Conservation (phyloP, 768 basidiomycete genomes). For the Amanita subjunquillea region DNA sequence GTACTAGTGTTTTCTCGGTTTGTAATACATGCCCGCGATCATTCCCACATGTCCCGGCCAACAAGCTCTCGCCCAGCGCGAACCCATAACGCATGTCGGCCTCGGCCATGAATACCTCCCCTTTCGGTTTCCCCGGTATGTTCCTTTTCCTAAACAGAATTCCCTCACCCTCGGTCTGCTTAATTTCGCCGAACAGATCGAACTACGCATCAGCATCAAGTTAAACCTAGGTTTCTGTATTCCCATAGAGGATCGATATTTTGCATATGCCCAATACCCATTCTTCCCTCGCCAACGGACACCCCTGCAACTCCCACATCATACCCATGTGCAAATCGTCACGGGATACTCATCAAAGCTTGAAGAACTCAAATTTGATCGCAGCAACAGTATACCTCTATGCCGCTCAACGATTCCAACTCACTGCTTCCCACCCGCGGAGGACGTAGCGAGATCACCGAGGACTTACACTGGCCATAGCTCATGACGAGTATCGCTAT, state of each 20-base stretch:
- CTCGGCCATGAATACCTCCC: background rate
- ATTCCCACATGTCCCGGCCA: background rate
- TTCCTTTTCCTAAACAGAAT: background rate
- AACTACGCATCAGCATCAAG: background rate
- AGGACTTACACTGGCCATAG: too few relatives aligned
- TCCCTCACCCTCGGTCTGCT: background rate
- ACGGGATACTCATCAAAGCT: too few relatives aligned
- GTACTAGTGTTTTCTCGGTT: background rate
- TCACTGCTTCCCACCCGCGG: too few relatives aligned
- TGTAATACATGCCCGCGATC: background rate
- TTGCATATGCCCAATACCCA: too few relatives aligned
- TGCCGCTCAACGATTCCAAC: too few relatives aligned
- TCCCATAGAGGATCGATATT: background rate
- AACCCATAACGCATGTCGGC: background rate
- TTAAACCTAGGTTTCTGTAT: background rate
- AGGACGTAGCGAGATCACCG: too few relatives aligned
- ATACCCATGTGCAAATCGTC: too few relatives aligned
- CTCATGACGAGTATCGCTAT: too few relatives aligned
- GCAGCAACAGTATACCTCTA: too few relatives aligned
- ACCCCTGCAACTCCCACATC: too few relatives aligned
- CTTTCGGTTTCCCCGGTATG: background rate
- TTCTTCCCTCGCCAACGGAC: too few relatives aligned
- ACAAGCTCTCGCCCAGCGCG: background rate
- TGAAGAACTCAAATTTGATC: too few relatives aligned
- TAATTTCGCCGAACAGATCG: background rate